Conservation (phyloP, 129 eudicot genomes). For the Artemisia annua region DNA sequence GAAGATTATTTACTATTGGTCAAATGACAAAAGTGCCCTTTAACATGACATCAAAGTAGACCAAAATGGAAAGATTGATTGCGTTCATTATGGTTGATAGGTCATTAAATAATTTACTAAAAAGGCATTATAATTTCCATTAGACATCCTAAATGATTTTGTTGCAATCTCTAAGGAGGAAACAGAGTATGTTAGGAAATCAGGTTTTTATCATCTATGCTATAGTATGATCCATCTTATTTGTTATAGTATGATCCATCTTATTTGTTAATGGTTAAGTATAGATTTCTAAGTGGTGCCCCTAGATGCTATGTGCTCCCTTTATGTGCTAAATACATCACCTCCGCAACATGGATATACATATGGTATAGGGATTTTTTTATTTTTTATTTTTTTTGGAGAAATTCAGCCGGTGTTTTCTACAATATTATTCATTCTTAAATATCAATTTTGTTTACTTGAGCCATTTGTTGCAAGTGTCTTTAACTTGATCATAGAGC, state of each 20-base stretch:
- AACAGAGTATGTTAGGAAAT: conserved; percentile 5
- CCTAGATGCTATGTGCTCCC: neutral
- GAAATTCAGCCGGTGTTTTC: neutral
- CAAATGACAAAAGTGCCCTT: conserved; percentile 4
- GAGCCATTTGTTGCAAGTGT: neutral
- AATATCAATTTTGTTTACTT: neutral
- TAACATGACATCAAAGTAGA: neutral
- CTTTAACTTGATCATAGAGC: conserved; percentile 7
- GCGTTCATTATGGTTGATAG: neutral
- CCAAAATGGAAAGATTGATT: conserved; percentile 1
- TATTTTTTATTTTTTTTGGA: neutral
- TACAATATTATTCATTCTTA: neutral
- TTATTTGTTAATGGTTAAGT: neutral
- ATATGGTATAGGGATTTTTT: neutral
- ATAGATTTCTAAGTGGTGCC: conserved; percentile 1
- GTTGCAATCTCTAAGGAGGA: conserved; percentile 2
- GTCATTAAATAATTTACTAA: neutral
- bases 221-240: neutral
- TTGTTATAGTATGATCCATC: neutral
- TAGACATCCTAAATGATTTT: neutral
- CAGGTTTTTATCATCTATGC: neutral
- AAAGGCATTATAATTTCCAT: neutral
- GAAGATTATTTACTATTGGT: conserved; percentile 6
- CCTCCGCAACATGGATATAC: conserved; percentile 4
- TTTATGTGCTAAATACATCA: neutral